These are phyloP conservation scores for Climacium dendroides DNA, from an alignment of 225 moss, liverwort and hornwort species.

Conservation along the genomic window DNA sequence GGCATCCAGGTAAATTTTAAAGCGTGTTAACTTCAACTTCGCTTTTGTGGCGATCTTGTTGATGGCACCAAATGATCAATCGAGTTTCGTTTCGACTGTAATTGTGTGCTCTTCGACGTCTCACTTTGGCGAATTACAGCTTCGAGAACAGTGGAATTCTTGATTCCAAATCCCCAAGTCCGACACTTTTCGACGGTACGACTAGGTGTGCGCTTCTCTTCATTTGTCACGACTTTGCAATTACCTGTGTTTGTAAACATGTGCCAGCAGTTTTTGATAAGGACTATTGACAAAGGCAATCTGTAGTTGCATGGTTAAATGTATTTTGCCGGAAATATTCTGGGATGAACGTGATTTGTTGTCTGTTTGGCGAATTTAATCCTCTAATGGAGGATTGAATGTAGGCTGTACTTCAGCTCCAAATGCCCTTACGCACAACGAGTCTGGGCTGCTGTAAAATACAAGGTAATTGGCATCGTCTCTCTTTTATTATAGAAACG, in stretches of 20 bases:
- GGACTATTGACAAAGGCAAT: not conserved
- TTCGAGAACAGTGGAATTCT: slow-evolving; percentile 8
- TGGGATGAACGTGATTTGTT: not conserved
- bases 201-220: slow-evolving; percentile 19
- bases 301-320: not conserved
- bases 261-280: not conserved
- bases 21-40: not conserved
- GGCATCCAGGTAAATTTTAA: slow-evolving; percentile 4
- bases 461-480: slow-evolving; percentile 18
- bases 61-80: not conserved
- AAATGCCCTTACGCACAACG: slow-evolving; percentile 53
- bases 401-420: slow-evolving; percentile 47
- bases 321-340: not conserved
- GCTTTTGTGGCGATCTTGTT: not conserved
- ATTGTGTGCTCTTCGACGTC: not conserved
- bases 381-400: not conserved
- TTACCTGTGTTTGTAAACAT: not conserved
- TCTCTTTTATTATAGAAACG: not conserved
- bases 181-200: slow-evolving; percentile 30
- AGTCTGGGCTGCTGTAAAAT: slow-evolving; percentile 45
- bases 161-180: slow-evolving; percentile 24
- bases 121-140: slow-evolving; percentile 4
- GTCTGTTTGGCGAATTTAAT: not conserved
- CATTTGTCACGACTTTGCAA: not conserved
- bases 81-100: not conserved